phyloP scores from a whole-genome alignment of 2,329 filamentous ascomycete genomes.

The Phialophora expanda region DNA sequence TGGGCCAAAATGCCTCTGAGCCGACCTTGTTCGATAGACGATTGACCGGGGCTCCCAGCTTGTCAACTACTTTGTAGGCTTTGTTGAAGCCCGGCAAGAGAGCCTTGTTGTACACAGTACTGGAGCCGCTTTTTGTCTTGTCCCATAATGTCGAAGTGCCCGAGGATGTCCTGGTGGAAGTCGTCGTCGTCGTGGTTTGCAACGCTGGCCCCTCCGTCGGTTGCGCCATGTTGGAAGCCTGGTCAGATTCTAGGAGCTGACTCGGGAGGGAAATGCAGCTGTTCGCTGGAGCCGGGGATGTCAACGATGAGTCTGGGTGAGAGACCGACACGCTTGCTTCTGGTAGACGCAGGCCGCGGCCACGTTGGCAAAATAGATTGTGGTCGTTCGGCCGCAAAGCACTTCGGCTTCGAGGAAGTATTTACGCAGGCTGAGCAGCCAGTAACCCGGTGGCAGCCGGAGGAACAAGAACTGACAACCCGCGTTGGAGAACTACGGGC shows the following conservation, averaged over 20 bases:
- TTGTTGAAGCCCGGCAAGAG: slow-evolving; percentile 75
- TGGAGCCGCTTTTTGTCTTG: slow-evolving; percentile 56
- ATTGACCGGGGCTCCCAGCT: slow-evolving; percentile 77
- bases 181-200: slow-evolving; percentile 13
- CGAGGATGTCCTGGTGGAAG: slow-evolving; percentile 11
- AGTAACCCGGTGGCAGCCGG: slow-evolving; percentile 34
- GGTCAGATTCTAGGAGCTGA: slow-evolving; percentile 1
- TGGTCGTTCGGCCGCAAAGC: slow-evolving; percentile 16
- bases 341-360: background rate
- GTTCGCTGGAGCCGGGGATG: background rate
- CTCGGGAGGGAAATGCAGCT: background rate
- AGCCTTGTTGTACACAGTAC: slow-evolving; percentile 49
- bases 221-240: slow-evolving; percentile 24
- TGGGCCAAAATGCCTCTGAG: slow-evolving; percentile 82
- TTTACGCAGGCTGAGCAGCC: slow-evolving; percentile 8
- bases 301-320: background rate
- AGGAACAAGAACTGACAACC: background rate
- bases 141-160: slow-evolving; percentile 56
- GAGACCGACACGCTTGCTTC: background rate
- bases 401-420: slow-evolving; percentile 1
- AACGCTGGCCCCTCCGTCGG: slow-evolving; percentile 8
- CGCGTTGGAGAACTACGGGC: background rate
- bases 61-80: slow-evolving; percentile 69
- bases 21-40: slow-evolving; percentile 80
- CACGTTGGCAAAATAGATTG: background rate